Evolutionary conservation across 2,329 filamentous ascomycete species (phyloP), one percentile per base, ranked within the genome.

Genomic region (Sodiomyces alkalinus): DNA sequence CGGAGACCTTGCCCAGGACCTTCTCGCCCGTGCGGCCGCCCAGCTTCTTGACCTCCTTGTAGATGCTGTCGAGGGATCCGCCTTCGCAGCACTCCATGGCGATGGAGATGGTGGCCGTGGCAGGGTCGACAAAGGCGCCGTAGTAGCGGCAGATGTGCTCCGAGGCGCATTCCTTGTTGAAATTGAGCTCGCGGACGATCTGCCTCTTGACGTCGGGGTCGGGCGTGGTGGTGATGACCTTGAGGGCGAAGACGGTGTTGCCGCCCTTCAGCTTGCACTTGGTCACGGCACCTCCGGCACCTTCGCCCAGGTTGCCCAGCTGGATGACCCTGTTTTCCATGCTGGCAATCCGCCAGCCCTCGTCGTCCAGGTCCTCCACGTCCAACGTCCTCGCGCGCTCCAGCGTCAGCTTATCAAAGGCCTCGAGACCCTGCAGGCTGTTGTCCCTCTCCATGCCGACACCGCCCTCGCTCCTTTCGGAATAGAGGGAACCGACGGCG

Each of bases 1-100:
- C 90, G 22, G 90, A 85, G 24, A 98, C 80, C 58, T 96, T 96
- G 38, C 90, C 90, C 4, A 98, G 64, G 2, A 98, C 90, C 49
- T 96, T 98, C 51, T 98, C 90, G 40, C 90, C 90, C 0, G 87
- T 96, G 27, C 90, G 74, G 8, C 90, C 90, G 22, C 87, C 87
- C 2, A 96, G 70, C 42, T 90, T 83, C 60, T 93, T 93, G 19
- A 98, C 86, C 55, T 98, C 90, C 40, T 82, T 82, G 61, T 98
- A 98, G 39, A 98, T 90, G 48, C 82, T 90, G 58, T 98, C 86
- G 13, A 98, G 68, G 26, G 83, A 93, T 29, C 90, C 90, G 33
- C 90, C 90, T 55, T 96, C 90, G 49, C 90, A 98, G 45, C 92
- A 96, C 51, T 98, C 90, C 90, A 98, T 98, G 32, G 85, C 86